Percentiles rank a stretch among this genome's conserved stretches.
Evolutionary conservation across 805 yeast species (phyloP).

Genomic region (Kodamaea leandrae): DNA sequence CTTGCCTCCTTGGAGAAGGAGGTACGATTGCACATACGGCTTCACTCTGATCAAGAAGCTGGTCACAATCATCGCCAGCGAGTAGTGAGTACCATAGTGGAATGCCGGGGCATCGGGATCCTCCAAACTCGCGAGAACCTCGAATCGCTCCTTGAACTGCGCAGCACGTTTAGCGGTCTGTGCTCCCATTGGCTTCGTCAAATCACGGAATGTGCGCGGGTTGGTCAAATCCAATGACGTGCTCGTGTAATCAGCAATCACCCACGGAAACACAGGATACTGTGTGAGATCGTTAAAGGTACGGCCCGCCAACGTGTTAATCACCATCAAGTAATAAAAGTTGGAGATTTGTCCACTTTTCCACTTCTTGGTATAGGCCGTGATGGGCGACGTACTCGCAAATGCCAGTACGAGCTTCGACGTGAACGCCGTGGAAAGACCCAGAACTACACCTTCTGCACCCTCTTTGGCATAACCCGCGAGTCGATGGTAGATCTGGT

Average conservation of each 20-base stretch:
- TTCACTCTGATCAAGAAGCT: constrained; percentile 72
- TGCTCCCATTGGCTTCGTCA: constrained; percentile 91
- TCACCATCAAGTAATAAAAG: constrained; percentile 73
- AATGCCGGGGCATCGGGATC: constrained; percentile 69
- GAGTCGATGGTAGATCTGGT: constrained; percentile 50
- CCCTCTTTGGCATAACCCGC: constrained; percentile 44
- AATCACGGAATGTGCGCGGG: constrained; percentile 65
- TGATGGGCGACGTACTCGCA: constrained; percentile 37
- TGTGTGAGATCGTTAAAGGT: constrained; percentile 88
- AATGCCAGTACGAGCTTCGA: constrained; percentile 15
- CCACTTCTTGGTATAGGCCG: constrained; percentile 68
- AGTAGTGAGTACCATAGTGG: constrained; percentile 91
- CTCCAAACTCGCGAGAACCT: constrained; percentile 60
- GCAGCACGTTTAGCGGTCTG: constrained; percentile 59
- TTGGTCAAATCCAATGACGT: constrained; percentile 62
- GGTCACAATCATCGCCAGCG: constrained; percentile 90
- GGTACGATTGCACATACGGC: constrained; percentile 79
- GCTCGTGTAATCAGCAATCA: constrained; percentile 77
- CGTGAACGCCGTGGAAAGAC: constrained; percentile 23
- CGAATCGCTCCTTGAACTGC: constrained; percentile 68
- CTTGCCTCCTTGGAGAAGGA: constrained; percentile 79
- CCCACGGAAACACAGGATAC: constrained; percentile 92
- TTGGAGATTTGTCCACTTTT: constrained; percentile 74
- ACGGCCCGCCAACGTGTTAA: constrained; percentile 84
- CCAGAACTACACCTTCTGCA: constrained; percentile 21